Base-by-base conservation (phyloP, 192 early-diverging fungal species). In the Funneliformis mosseae region DNA sequence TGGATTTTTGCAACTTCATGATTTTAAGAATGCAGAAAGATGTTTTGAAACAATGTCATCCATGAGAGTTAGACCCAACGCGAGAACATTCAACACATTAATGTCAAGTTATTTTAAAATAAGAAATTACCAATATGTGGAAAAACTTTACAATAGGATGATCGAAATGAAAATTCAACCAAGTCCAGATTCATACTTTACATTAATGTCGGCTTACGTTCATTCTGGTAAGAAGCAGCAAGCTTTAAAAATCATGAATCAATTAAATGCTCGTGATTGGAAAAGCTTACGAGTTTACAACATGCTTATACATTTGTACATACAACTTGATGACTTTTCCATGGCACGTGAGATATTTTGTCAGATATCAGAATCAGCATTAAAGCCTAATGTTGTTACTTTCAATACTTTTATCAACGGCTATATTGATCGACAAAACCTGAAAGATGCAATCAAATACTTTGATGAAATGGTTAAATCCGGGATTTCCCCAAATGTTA, bases 321-420 rank as follows among this genome's bases (percentile, higher is more conserved):
- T 60, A 21, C 61, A 23, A 45, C 61, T 60, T 8, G 60, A 79
- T n/a, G 78, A 79, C 60, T 61, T 60, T 38, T 21, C 48, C 14
- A 55, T 27, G 38, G 78, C 78, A 18, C 48, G 18, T 23, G 25
- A 70, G 12, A 27, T 39, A 59, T 71, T 71, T 42, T 28, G 61
- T n/a, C 45, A n/a, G 28, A 50, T 79, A 25, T 23, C 14, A 60
- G 23, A 41, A 60, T 59, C n/a, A n/a, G 68, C 38, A 11, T 39
- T 79, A n/a, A 38, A 28, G 60, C 78, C 78, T 2, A 62, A 79
- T 21, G 46, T 71, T 0, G 33, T 71, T 12, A 79, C 78, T 11
- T 79, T 55, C 50, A 71, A 39, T 59, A 79, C 78, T 23, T 71
- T 79, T 27, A 71, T 79, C 16, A 43, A 46, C 23, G 78, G 67